Percentiles rank a stretch among this genome's conserved stretches.
Conservation (phyloP, 176 grass and related monocot species). For the Rhynchospora tenuis region DNA sequence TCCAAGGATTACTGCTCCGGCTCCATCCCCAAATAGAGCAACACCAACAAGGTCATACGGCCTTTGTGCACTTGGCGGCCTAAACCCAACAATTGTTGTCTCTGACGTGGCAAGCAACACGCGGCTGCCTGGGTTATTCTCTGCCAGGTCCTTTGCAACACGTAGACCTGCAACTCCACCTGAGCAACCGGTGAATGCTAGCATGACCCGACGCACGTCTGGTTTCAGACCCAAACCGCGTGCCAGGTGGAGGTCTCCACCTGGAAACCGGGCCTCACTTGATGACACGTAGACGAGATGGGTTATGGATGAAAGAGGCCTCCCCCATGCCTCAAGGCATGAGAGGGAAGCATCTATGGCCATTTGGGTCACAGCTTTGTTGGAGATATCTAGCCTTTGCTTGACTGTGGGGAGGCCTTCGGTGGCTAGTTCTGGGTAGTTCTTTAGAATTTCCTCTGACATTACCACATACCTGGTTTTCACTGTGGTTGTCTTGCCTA, state of each 20-base stretch:
- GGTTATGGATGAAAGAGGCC: constrained; percentile 40
- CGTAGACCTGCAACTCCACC: constrained; percentile 74
- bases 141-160: constrained; percentile 67
- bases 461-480: constrained; percentile 75
- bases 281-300: constrained; percentile 83
- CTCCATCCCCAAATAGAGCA: constrained; percentile 79
- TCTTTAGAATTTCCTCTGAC: constrained; percentile 73
- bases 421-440: constrained; percentile 51
- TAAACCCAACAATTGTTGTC: constrained; percentile 68
- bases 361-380: constrained; percentile 68
- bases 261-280: constrained; percentile 60
- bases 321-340: constrained; percentile 44
- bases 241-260: constrained; percentile 69
- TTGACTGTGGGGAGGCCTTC: constrained; percentile 50
- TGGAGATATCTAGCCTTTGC: constrained; percentile 68
- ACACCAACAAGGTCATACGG: constrained; percentile 82
- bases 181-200: constrained; percentile 64
- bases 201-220: constrained; percentile 70
- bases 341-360: constrained; percentile 39
- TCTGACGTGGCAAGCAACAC: constrained; percentile 74
- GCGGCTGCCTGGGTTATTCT: constrained; percentile 40
- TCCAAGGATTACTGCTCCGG: constrained; percentile 49
- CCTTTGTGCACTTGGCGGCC: constrained; percentile 54
- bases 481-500: constrained; percentile 72
- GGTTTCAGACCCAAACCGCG: constrained; percentile 51